phyloP scores from a whole-genome alignment of 177 flowering plant species.

The Vitis hybrid region DNA sequence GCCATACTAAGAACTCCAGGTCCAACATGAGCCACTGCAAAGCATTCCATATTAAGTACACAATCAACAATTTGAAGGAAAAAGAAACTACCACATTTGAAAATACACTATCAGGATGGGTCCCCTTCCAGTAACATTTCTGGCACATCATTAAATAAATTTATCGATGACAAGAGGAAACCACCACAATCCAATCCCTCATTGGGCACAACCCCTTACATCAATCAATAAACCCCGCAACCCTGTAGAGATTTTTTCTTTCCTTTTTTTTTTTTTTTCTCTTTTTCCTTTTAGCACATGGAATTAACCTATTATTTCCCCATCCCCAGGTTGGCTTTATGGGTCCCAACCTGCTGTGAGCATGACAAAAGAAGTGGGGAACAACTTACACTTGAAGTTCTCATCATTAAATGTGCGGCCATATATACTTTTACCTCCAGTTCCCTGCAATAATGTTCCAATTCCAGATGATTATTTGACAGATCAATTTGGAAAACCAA shows the following conservation, averaged over 20 bases:
- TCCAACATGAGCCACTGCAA: slow-evolving; percentile 85
- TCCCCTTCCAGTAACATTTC: too few species aligned
- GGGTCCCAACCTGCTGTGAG: background rate
- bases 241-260: too few species aligned
- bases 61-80: background rate
- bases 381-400: slow-evolving; percentile 84
- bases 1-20: slow-evolving; percentile 99
- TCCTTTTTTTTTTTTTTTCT: too few species aligned
- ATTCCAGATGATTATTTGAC: background rate
- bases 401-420: slow-evolving; percentile 98
- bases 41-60: slow-evolving; percentile 5
- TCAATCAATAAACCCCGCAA: too few species aligned
- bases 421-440: slow-evolving; percentile 98
- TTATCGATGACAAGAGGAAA: too few species aligned
- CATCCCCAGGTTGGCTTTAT: background rate
- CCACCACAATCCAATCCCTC: too few species aligned
- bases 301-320: too few species aligned
- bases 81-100: background rate
- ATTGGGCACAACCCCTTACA: too few species aligned
- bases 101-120: background rate
- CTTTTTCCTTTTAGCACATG: too few species aligned
- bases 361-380: background rate
- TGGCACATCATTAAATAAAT: too few species aligned
- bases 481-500: background rate
- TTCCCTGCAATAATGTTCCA: slow-evolving; percentile 64